phyloP scores from a whole-genome alignment of 164 flowering plant species.

The Malania oleifera region DNA sequence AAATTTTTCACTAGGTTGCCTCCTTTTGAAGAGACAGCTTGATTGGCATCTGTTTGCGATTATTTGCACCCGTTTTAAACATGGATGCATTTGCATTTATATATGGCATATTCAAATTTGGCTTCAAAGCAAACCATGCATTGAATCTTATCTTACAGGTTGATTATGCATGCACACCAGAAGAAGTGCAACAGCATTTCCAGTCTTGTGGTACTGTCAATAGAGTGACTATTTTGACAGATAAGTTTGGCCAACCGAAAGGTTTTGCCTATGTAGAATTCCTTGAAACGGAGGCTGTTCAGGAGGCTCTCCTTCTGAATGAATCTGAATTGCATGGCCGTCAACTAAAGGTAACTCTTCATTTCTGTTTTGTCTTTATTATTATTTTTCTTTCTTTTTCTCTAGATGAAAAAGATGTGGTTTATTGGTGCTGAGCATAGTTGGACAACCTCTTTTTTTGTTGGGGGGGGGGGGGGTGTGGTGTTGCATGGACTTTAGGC shows the following conservation, averaged over 20 bases:
- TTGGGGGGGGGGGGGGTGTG: no score
- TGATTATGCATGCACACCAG: slow-evolving; percentile 68
- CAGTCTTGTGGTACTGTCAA: slow-evolving; percentile 64
- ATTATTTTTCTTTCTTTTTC: no score
- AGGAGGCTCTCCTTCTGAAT: slow-evolving; percentile 46
- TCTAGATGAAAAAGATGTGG: not conserved
- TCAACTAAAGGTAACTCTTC: slow-evolving; percentile 43
- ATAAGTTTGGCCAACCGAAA: slow-evolving; percentile 64
- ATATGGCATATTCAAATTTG: slow-evolving; percentile 2
- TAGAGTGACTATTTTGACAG: slow-evolving; percentile 55
- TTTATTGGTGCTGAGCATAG: not conserved
- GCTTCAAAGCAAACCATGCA: not conserved
- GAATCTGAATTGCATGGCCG: slow-evolving; percentile 70
- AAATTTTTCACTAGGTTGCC: no score
- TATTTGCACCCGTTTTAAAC: no score
- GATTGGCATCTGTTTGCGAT: no score
- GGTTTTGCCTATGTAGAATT: slow-evolving; percentile 70
- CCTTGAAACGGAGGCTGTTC: slow-evolving; percentile 52
- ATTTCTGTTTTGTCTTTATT: no score
- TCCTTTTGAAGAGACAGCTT: no score
- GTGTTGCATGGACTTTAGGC: no score
- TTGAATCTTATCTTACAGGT: slow-evolving; percentile 31
- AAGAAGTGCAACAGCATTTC: slow-evolving; percentile 70
- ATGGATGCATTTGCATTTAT: no score
- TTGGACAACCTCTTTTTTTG: no score